Conservation (phyloP, 768 basidiomycete genomes). For the Boletus rubescentipes region DNA sequence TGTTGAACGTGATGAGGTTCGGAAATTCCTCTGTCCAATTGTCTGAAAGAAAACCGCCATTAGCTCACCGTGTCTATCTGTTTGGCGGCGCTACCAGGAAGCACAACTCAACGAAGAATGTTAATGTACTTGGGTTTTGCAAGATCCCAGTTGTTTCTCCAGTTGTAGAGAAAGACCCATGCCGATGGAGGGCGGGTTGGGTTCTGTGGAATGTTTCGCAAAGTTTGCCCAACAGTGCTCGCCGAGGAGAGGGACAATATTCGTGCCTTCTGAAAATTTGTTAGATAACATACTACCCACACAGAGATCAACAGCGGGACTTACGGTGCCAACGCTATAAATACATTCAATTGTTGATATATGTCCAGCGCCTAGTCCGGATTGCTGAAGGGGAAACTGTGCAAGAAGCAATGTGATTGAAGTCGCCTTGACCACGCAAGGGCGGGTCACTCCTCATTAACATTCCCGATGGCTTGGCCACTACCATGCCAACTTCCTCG, state of each 20-base stretch:
- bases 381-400: slow-evolving; percentile 21
- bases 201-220: not conserved
- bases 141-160: slow-evolving; percentile 32
- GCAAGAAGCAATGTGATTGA: slow-evolving; percentile 26
- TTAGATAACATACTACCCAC: slow-evolving; percentile 16
- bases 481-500: slow-evolving; percentile 22
- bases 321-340: slow-evolving; percentile 31
- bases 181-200: slow-evolving; percentile 20
- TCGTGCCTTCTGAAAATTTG: slow-evolving; percentile 25
- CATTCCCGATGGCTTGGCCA: slow-evolving; percentile 27
- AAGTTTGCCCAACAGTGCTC: slow-evolving; percentile 25
- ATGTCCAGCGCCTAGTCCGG: slow-evolving; percentile 12
- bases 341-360: slow-evolving; percentile 22
- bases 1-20: not conserved
- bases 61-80: not conserved
- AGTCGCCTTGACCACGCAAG: slow-evolving; percentile 14
- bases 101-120: not conserved
- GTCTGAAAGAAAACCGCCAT: slow-evolving; percentile 14
- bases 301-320: slow-evolving; percentile 3
- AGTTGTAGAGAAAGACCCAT: slow-evolving; percentile 30
- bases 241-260: slow-evolving; percentile 29
- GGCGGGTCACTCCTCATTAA: slow-evolving; percentile 1
- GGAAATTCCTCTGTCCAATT: slow-evolving; percentile 30
- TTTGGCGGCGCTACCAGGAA: not conserved
- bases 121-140: slow-evolving; percentile 24